These are phyloP conservation scores for Trichoderma pleuroti DNA, from an alignment of 2,329 filamentous ascomycete species.

Conservation along the genomic window DNA sequence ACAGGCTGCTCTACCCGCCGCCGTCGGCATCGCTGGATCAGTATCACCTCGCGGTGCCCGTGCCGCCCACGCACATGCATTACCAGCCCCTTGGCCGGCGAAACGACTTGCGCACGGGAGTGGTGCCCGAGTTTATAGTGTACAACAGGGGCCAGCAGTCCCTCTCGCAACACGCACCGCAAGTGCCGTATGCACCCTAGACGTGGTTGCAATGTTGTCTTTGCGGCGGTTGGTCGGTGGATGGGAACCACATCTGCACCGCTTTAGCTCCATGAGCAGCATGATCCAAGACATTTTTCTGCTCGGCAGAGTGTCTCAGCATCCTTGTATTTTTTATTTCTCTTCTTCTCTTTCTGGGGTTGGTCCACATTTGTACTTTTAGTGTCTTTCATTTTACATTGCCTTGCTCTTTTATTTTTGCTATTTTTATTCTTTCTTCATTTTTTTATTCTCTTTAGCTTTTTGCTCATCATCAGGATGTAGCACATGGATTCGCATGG, in stretches of 20 bases:
- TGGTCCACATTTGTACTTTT: not conserved
- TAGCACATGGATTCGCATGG: constrained; percentile 30
- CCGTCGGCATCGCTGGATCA: constrained; percentile 75
- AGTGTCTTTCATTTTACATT: constrained; percentile 11
- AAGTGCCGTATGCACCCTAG: constrained; percentile 38
- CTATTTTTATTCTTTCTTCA: not conserved
- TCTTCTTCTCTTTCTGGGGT: constrained; percentile 20
- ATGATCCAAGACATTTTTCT: not conserved
- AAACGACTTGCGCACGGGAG: constrained; percentile 64
- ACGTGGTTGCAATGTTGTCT: constrained; percentile 25
- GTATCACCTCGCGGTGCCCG: constrained; percentile 57
- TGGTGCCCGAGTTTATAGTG: constrained; percentile 61
- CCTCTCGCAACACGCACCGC: constrained; percentile 27
- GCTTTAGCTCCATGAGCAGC: not conserved
- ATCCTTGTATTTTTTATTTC: constrained; percentile 18
- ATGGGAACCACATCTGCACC: constrained; percentile 1
- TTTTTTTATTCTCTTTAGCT: not conserved
- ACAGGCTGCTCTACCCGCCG: constrained; percentile 85
- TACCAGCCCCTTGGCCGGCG: constrained; percentile 73
- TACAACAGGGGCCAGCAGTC: constrained; percentile 33
- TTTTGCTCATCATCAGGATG: constrained; percentile 20
- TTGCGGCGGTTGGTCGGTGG: constrained; percentile 15
- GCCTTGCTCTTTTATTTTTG: constrained; percentile 7
- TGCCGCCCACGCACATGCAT: constrained; percentile 72
- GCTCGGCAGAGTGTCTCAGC: not conserved